These are phyloP conservation scores for Aquanectria penicillioides DNA, from an alignment of 2,329 filamentous ascomycete genomes.

Conservation along the genomic window DNA sequence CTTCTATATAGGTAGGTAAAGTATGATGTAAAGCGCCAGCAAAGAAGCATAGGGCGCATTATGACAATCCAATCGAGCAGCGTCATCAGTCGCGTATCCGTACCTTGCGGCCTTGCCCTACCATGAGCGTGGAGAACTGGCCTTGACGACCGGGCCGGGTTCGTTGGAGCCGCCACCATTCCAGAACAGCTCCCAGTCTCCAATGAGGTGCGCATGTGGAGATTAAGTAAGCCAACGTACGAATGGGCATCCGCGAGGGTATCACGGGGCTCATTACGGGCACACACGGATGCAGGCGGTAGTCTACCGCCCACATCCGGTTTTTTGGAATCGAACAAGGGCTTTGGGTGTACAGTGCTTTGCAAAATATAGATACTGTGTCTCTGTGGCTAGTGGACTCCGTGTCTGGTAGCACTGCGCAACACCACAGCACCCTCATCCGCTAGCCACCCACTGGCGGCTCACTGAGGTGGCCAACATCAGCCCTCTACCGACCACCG, in stretches of 20 bases:
- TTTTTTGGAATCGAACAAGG: slow-evolving; percentile 12
- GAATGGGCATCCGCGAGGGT: slow-evolving; percentile 28
- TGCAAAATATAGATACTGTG: slow-evolving; percentile 2
- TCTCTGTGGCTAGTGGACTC: neutral
- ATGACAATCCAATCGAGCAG: neutral
- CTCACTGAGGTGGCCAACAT: neutral
- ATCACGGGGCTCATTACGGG: slow-evolving; percentile 23
- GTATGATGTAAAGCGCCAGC: neutral
- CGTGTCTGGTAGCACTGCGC: neutral
- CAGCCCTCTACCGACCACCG: slow-evolving; percentile 26
- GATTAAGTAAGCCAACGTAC: slow-evolving; percentile 15
- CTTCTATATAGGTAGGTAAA: neutral
- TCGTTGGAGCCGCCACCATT: slow-evolving; percentile 18
- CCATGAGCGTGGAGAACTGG: neutral
- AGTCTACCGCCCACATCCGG: slow-evolving; percentile 4
- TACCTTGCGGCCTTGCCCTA: slow-evolving; percentile 5
- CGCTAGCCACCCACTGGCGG: neutral
- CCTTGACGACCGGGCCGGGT: slow-evolving; percentile 7
- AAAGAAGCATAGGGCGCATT: neutral
- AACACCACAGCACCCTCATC: neutral
- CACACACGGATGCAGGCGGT: neutral
- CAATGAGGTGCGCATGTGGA: slow-evolving; percentile 13
- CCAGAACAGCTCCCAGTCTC: slow-evolving; percentile 16
- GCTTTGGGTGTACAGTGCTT: slow-evolving; percentile 14
- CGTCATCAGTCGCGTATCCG: neutral